Evolutionary conservation across 495 filamentous ascomycete species (phyloP), one percentile per base, ranked within the genome.

Genomic region (Cercophora newfieldiana): DNA sequence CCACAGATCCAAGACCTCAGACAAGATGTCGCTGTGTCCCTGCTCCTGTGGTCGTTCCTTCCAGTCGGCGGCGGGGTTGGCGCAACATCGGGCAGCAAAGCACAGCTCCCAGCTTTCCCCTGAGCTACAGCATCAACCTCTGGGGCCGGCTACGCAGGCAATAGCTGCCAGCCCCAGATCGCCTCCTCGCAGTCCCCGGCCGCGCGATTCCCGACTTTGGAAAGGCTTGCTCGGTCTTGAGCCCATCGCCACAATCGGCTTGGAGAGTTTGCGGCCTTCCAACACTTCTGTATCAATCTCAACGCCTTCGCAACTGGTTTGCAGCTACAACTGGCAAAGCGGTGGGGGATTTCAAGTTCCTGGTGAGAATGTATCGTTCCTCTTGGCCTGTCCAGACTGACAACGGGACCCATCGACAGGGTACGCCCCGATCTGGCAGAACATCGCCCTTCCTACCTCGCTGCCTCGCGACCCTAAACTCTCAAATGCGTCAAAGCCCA

Each of bases 321-420:
- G 63, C 55, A 65, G 63, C 63, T 65, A 59, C 55, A 65, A 65
- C 63, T 65, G 63, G 63, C 63, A 58, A 22, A 16, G 54, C 16
- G 26, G 24, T 18, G 55, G 37, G 18, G 63, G 63, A 6, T 65
- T 65, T 25, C 54, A 31, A 24, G 63, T 51, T 21, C 63, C 63
- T 22, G 59, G 59, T 61, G 33, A 48, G 22, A 21, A 25, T 10
- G 16, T 48, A 16, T 61, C 2, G 1, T 25, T 24, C 25, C 28
- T 18, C 12, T 30, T 48, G n/a, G 21, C 26, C 19, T 16, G 10
- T 21, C 4, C 4, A 7, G 4, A 37, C 59, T 61, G 19, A 61
- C 33, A 61, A 48, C 16, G 22, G 24, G 14, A 7, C 16, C 14
- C 31, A 48, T 26, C 19, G 7, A 28, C 37, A 61, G 63, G 63